These are phyloP conservation scores for Parsonsia alboflavescens DNA, from an alignment of 257 asterid species.

Conservation along the genomic window DNA sequence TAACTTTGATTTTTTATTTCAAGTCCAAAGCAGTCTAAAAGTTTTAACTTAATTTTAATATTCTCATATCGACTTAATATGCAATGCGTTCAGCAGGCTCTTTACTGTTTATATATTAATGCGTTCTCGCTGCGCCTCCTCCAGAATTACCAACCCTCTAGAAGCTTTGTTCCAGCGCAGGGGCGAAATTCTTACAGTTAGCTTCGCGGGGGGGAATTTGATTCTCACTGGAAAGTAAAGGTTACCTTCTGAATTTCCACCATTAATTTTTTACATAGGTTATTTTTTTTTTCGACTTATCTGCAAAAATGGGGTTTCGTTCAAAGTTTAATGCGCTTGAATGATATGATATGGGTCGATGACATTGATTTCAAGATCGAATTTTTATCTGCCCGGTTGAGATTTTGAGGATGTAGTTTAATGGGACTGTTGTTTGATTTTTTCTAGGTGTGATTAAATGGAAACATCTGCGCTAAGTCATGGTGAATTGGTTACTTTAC, in stretches of 20 bases:
- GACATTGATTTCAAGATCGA: not conserved
- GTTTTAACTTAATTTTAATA: too few relatives aligned
- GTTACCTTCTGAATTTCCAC: not conserved
- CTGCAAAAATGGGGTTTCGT: not conserved
- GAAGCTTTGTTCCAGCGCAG: not conserved
- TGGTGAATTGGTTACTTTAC: slow-evolving; percentile 65
- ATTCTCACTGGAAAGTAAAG: not conserved
- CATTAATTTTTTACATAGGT: not conserved
- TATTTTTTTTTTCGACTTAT: not conserved
- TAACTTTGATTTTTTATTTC: too few relatives aligned
- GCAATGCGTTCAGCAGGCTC: too few relatives aligned
- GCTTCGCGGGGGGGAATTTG: not conserved
- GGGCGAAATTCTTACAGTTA: not conserved
- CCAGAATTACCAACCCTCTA: not conserved
- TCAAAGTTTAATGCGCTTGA: not conserved
- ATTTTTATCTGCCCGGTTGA: not conserved
- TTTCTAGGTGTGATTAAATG: slow-evolving; percentile 32
- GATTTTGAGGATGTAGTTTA: too few relatives aligned
- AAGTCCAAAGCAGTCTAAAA: too few relatives aligned
- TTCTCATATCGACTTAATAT: too few relatives aligned
- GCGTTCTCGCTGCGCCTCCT: not conserved
- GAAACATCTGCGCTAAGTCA: slow-evolving; percentile 34
- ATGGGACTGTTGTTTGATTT: not conserved
- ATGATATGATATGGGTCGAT: not conserved
- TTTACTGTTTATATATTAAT: too few relatives aligned